phyloP scores from a whole-genome alignment of 371 early-diverging fungal genomes.

The Phascolomyces articulosus region DNA sequence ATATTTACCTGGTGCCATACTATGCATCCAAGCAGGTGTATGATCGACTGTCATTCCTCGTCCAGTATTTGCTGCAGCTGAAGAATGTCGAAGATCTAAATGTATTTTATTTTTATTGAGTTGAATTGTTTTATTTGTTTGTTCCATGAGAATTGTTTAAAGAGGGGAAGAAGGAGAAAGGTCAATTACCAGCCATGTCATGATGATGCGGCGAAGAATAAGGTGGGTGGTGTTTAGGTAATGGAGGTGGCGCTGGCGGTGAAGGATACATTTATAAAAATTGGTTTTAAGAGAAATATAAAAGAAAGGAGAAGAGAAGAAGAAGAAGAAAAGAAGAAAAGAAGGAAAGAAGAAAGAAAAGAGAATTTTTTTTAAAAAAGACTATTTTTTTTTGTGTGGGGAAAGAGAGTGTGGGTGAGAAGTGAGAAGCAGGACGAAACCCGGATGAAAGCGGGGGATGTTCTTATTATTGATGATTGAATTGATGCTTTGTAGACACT shows the following conservation, averaged over 20 bases:
- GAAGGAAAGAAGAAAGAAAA: not conserved
- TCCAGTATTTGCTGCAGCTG: not conserved
- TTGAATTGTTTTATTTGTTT: not conserved
- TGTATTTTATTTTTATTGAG: not conserved
- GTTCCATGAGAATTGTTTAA: no score
- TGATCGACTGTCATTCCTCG: not conserved
- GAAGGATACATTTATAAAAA: slow-evolving; percentile 14
- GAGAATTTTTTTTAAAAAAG: not conserved
- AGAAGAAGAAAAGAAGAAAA: not conserved
- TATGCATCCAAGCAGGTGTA: slow-evolving; percentile 17
- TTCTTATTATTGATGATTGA: no score
- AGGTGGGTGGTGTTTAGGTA: slow-evolving; percentile 10
- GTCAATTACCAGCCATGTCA: not conserved
- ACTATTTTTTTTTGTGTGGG: no score
- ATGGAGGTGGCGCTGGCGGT: slow-evolving; percentile 16
- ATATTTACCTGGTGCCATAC: slow-evolving; percentile 13
- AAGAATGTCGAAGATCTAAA: not conserved
- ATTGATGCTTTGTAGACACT: no score
- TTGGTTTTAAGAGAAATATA: not conserved
- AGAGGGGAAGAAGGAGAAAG: no score
- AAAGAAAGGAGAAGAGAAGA: slow-evolving; percentile 1
- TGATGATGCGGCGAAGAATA: slow-evolving; percentile 1
- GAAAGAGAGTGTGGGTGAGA: no score
- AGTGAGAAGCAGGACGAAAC: no score
- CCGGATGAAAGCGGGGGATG: no score